Percentiles rank a stretch among this genome's conserved stretches.
phyloP scores from a whole-genome alignment of 441 rosid genomes.

The Brassica hybrid region DNA sequence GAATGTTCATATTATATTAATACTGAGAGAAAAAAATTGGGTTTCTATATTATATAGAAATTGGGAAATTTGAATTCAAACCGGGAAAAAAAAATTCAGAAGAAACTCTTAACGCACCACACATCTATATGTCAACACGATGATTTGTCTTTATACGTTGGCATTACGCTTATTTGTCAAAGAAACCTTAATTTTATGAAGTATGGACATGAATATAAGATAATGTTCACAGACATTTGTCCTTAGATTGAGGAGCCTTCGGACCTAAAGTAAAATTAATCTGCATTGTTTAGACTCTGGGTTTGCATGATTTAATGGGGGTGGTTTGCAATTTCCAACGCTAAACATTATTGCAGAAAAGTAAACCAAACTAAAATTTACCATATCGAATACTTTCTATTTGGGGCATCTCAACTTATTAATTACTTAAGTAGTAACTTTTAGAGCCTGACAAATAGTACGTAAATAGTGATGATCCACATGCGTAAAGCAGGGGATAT shows the following conservation, averaged over 20 bases:
- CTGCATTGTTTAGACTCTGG: conserved; percentile 25
- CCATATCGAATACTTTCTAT: not conserved
- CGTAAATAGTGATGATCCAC: conserved; percentile 7
- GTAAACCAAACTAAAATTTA: not conserved
- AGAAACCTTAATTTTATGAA: conserved; percentile 19
- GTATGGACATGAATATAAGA: conserved; percentile 5
- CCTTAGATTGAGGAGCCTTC: conserved; percentile 41
- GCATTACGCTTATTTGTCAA: conserved; percentile 28
- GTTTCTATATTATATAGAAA: not conserved
- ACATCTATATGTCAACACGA: not conserved
- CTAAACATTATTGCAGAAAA: not conserved
- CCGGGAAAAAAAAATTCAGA: not conserved
- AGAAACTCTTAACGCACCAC: not conserved
- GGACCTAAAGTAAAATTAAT: conserved; percentile 3
- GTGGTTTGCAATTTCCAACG: conserved; percentile 27
- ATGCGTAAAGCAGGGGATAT: not conserved
- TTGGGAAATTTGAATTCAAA: not conserved
- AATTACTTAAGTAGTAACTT: not conserved
- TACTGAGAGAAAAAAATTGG: not conserved
- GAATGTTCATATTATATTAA: not conserved
- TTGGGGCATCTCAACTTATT: not conserved
- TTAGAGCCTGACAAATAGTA: not conserved
- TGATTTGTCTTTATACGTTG: conserved; percentile 2
- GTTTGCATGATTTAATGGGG: conserved; percentile 8
- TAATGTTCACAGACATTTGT: conserved; percentile 18